A percentile compares a stretch with the other conserved stretches of the same genome.
Evolutionary conservation across 129 eudicot species (phyloP).

Genomic region (Rutidosis leptorrhynchoides): DNA sequence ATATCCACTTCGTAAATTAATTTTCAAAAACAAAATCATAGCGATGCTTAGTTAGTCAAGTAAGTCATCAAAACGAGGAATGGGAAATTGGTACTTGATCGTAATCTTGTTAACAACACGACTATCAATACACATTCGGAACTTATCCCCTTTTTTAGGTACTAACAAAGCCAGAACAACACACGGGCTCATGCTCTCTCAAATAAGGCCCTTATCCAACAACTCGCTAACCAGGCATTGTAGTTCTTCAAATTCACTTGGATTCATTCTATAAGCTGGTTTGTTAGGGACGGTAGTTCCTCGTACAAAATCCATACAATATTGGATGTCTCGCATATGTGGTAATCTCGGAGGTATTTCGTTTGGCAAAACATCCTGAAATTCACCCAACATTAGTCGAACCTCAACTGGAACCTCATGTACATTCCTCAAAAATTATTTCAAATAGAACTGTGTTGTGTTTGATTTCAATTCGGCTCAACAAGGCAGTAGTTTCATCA

Average conservation of each 20-base stretch:
- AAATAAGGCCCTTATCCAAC: neutral
- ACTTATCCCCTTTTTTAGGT: neutral
- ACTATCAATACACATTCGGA: neutral
- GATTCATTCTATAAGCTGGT: constrained; percentile 5
- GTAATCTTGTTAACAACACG: neutral
- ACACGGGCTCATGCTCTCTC: constrained; percentile 15
- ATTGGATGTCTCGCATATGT: no score
- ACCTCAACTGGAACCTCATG: no score
- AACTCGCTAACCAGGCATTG: neutral
- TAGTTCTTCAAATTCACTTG: neutral
- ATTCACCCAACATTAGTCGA: no score
- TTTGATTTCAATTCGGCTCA: no score
- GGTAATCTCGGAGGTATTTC: no score
- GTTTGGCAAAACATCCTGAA: neutral
- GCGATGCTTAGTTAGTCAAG: no score
- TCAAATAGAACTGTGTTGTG: no score
- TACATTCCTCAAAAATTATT: no score
- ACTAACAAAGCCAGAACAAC: neutral
- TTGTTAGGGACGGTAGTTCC: neutral
- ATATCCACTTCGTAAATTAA: no score
- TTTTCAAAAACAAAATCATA: no score
- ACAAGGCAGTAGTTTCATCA: no score
- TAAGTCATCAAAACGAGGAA: neutral
- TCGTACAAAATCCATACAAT: no score
- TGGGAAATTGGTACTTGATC: neutral